A percentile compares a stretch with the other conserved stretches of the same genome.
Evolutionary conservation across 805 yeast genomes (phyloP).

Genomic region (Sugiyamaella mastotermitis): DNA sequence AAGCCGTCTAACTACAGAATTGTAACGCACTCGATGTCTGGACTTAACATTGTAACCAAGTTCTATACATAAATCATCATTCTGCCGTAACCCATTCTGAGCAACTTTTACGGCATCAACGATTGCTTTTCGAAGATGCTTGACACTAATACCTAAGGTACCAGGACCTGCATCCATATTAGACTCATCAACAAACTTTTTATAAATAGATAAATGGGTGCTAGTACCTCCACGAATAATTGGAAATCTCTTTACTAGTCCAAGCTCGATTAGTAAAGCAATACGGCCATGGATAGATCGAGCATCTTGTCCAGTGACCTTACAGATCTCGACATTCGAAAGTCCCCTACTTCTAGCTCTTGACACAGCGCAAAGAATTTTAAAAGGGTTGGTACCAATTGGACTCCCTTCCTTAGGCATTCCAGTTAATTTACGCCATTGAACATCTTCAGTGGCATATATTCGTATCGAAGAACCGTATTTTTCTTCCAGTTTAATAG

Average conservation of each 20-base stretch:
- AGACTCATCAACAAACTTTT: conserved; percentile 25
- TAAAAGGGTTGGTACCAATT: conserved; percentile 34
- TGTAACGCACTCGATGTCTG: conserved; percentile 19
- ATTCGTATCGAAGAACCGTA: conserved; percentile 14
- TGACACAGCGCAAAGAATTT: conserved; percentile 33
- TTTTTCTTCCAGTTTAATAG: conserved; percentile 9
- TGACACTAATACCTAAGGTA: conserved; percentile 19
- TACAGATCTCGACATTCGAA: conserved; percentile 31
- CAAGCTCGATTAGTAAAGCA: conserved; percentile 26
- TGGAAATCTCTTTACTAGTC: conserved; percentile 31
- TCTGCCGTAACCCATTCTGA: conserved; percentile 29
- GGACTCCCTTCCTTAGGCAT: conserved; percentile 24
- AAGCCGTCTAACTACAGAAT: conserved; percentile 22
- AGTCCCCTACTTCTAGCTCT: conserved; percentile 35
- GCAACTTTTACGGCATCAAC: conserved; percentile 26
- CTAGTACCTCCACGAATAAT: conserved; percentile 28
- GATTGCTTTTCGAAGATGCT: conserved; percentile 21
- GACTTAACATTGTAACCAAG: conserved; percentile 31
- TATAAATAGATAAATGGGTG: conserved; percentile 28
- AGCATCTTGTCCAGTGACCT: conserved; percentile 35
- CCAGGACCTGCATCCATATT: conserved; percentile 16
- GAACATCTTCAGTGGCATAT: conserved; percentile 28
- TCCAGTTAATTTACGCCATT: conserved; percentile 34
- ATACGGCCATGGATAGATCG: conserved; percentile 34
- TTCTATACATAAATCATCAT: conserved; percentile 35